phyloP scores from a whole-genome alignment of 192 early-diverging fungal genomes.

The Coemansia sp. region DNA sequence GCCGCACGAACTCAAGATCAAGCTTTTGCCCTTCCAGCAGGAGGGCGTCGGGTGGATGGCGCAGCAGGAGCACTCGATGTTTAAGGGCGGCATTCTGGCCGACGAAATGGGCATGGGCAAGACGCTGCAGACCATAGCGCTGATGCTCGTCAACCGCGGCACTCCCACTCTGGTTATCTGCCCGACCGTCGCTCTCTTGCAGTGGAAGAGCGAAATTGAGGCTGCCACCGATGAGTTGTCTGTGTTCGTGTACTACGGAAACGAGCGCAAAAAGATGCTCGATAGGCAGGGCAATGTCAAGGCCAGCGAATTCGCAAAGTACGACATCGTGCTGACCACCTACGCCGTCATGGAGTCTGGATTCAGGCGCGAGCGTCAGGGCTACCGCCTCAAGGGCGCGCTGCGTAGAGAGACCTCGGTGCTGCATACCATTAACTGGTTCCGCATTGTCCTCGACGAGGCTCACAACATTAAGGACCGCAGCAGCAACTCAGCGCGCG shows the following conservation, averaged over 20 bases:
- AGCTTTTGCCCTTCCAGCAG: conserved; percentile 87
- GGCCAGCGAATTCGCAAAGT: conserved; percentile 51
- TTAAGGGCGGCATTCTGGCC: conserved; percentile 77
- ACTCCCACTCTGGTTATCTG: conserved; percentile 83
- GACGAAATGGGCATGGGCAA: conserved; percentile 97
- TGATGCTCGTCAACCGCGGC: conserved; percentile 67
- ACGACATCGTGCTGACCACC: conserved; percentile 81
- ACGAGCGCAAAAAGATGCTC: conserved; percentile 59
- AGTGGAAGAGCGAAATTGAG: conserved; percentile 85
- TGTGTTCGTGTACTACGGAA: conserved; percentile 76
- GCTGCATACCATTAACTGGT: conserved; percentile 80
- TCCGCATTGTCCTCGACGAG: conserved; percentile 83
- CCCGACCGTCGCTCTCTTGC: conserved; percentile 87
- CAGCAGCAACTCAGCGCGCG: conserved; percentile 79
- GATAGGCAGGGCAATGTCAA: conserved; percentile 36
- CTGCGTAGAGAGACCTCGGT: conserved; percentile 66
- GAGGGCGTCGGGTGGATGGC: conserved; percentile 87
- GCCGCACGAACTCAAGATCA: conserved; percentile 68
- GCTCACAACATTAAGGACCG: conserved; percentile 94
- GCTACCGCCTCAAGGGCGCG: conserved; percentile 64
- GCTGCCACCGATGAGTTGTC: conserved; percentile 65
- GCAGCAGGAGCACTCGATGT: conserved; percentile 72
- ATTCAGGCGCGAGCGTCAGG: conserved; percentile 74
- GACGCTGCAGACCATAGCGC: conserved; percentile 89
- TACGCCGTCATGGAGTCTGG: conserved; percentile 77